Base-by-base conservation (phyloP, 176 grass and related monocot species). In the Rhynchospora breviuscula region DNA sequence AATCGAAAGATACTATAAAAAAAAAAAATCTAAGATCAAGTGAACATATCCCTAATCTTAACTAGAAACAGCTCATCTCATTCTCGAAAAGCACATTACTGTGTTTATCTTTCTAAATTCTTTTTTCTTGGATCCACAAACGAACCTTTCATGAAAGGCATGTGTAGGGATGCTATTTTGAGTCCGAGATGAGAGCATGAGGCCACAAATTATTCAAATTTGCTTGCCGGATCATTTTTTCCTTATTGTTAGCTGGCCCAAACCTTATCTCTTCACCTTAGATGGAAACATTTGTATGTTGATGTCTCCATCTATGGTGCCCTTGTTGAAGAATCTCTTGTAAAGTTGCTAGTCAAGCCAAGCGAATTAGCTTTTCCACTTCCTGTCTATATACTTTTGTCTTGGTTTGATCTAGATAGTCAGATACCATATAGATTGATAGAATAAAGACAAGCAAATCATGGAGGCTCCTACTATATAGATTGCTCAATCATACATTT, bases 241-340 rank as follows among this genome's bases (percentile, higher is more conserved):
- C 4, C 35, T 40, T 40, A 40, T 40, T 40, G 48, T 35, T 5
- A 17, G 48, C 23, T 57, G 73, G 49, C 25, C 25, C 73, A 52
- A 82, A 35, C 17, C 80, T 82, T 82, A 82, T 82, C 80, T 82
- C 80, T 68, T 67, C 62, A 48, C 22, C 62, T 53, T 67, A 29
- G 40, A 52, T 4, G 4, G 60, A 67, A 65, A 49, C 6, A 48
- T 82, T 63, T 67, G 11, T 62, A 0, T 67, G 35, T 40, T 40
- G 35, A 40, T 40, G 57, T 65, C 79, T 11, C 21, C 23, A 60
- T 81, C 79, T 4, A 63, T 61, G 12, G 62, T 51, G 45, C 14
- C 80, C 21, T 66, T 51, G 62, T 68, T 66, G 58, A 63, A 63
- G 33, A 81, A 81, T 81, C 58, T 46, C 59, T 44, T 47, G 58